Conservation (phyloP, 441 rosid genomes). For the Raphanus hybrid region DNA sequence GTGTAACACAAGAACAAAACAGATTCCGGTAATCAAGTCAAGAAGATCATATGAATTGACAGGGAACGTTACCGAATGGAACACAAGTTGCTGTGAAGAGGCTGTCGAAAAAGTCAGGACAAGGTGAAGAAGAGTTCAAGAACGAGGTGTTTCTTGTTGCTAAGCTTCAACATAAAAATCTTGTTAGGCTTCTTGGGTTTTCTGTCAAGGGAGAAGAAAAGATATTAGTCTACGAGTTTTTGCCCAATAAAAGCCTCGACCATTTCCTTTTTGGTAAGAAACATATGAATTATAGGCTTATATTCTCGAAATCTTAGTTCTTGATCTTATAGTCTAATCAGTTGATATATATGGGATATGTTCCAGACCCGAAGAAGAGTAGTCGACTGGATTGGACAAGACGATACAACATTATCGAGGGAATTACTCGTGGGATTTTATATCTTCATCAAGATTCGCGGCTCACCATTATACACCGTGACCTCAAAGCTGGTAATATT, state of each 20-base stretch:
- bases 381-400: slow-evolving; percentile 13
- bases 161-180: slow-evolving; percentile 55
- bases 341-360: too few species aligned
- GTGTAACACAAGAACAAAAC: neutral
- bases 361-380: slow-evolving; percentile 7
- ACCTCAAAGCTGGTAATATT: slow-evolving; percentile 54
- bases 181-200: slow-evolving; percentile 53
- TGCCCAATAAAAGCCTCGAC: slow-evolving; percentile 28
- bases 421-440: slow-evolving; percentile 50
- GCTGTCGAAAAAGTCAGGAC: slow-evolving; percentile 38
- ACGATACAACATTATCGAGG: slow-evolving; percentile 22
- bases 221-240: slow-evolving; percentile 49
- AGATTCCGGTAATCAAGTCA: neutral
- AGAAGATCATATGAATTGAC: neutral
- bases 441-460: slow-evolving; percentile 39
- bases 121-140: slow-evolving; percentile 53
- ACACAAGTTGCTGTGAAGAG: slow-evolving; percentile 49
- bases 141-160: slow-evolving; percentile 53
- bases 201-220: slow-evolving; percentile 47
- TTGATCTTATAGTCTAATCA: neutral
- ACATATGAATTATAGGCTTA: neutral
- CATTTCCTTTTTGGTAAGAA: slow-evolving; percentile 26
- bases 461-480: slow-evolving; percentile 51
- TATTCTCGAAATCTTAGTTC: neutral
- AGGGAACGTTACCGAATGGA: slow-evolving; percentile 49